Evolutionary conservation across 75 land plant genomes (phyloP).

Genomic region (Cupressus sempervirens): DNA sequence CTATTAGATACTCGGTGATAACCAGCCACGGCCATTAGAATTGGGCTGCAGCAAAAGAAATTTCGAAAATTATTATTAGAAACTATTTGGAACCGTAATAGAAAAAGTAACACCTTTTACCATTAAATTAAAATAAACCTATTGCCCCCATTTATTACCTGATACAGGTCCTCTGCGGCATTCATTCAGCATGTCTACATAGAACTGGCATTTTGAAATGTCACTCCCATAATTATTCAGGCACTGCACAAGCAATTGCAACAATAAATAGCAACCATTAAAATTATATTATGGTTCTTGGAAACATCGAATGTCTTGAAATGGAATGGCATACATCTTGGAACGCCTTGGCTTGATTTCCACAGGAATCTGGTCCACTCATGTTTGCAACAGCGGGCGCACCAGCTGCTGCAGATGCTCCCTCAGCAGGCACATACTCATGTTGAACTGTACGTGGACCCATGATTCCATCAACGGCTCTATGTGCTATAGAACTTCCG

Average conservation of each 20-base stretch:
- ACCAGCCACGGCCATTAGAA: background rate
- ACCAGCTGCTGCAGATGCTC: slow-evolving; percentile 26
- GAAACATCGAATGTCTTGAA: background rate
- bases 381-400: slow-evolving; percentile 12
- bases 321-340: slow-evolving; percentile 55
- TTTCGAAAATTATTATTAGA: no score
- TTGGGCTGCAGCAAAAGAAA: background rate
- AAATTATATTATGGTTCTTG: background rate
- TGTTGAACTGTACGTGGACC: slow-evolving; percentile 92
- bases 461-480: slow-evolving; percentile 85
- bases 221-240: slow-evolving; percentile 61
- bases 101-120: no score
- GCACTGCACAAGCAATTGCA: slow-evolving; percentile 45
- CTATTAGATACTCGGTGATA: background rate
- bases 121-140: no score
- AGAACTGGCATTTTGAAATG: slow-evolving; percentile 90
- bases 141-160: background rate
- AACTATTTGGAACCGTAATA: background rate
- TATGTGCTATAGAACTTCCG: slow-evolving; percentile 91
- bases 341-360: slow-evolving; percentile 69
- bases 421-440: slow-evolving; percentile 45
- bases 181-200: slow-evolving; percentile 84
- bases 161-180: slow-evolving; percentile 59
- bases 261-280: background rate
- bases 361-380: slow-evolving; percentile 58